A percentile compares a stretch with the other conserved stretches of the same genome.
phyloP scores from a whole-genome alignment of 1,284 basidiomycete genomes.

The Cystobasidium slooffiae region DNA sequence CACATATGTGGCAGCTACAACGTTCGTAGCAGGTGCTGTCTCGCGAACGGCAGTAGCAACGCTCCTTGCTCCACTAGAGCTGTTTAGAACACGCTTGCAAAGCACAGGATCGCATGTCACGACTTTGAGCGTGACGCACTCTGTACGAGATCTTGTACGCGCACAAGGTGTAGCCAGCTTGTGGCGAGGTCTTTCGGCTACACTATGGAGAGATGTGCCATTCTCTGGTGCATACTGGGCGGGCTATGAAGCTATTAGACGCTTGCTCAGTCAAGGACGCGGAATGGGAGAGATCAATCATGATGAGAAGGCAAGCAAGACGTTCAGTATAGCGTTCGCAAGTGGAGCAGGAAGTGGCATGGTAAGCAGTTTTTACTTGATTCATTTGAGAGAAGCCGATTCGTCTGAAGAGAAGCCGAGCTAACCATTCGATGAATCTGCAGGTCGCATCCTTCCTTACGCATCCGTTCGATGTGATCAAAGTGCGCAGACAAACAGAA shows the following conservation, averaged over 20 bases:
- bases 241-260: conserved; percentile 58
- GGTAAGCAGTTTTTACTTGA: conserved; percentile 46
- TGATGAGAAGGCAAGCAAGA: conserved; percentile 66
- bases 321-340: conserved; percentile 73
- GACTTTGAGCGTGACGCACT: conserved; percentile 68
- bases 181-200: conserved; percentile 89
- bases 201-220: conserved; percentile 95
- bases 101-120: conserved; percentile 60
- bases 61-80: conserved; percentile 84
- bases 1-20: conserved; percentile 65
- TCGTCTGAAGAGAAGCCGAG: not conserved
- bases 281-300: conserved; percentile 57
- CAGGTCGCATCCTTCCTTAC: conserved; percentile 80
- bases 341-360: conserved; percentile 80
- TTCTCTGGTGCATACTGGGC: conserved; percentile 92
- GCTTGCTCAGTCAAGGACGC: conserved; percentile 53
- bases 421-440: not conserved
- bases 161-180: conserved; percentile 71
- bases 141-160: conserved; percentile 68
- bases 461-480: conserved; percentile 94
- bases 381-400: too few species aligned
- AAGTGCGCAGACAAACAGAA: conserved; percentile 77
- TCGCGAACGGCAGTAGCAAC: conserved; percentile 81
- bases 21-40: conserved; percentile 79
- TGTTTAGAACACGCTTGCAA: conserved; percentile 91